Conservation (phyloP, 805 yeast genomes). For the Lachancea quebecensis region DNA sequence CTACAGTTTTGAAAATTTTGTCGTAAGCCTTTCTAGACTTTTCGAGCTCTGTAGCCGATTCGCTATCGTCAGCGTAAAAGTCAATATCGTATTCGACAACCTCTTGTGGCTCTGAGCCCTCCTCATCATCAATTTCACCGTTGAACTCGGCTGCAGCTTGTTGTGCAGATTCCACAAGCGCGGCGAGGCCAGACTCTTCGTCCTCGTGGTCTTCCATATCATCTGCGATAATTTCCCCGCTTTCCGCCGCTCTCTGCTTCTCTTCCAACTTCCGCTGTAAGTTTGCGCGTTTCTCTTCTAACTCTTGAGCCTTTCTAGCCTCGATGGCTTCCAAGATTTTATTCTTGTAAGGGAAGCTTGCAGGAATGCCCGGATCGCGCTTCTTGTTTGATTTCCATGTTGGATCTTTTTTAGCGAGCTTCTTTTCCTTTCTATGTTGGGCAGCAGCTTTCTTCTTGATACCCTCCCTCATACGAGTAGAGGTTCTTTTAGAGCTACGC, state of each 20-base stretch:
- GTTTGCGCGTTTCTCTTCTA: slow-evolving; percentile 46
- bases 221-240: slow-evolving; percentile 35
- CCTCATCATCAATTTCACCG: slow-evolving; percentile 38
- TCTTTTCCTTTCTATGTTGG: slow-evolving; percentile 77
- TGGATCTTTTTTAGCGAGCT: slow-evolving; percentile 75
- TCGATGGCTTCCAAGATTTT: slow-evolving; percentile 69
- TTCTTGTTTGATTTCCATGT: slow-evolving; percentile 85
- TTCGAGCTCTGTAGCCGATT: slow-evolving; percentile 42
- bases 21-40: slow-evolving; percentile 87
- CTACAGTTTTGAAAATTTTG: slow-evolving; percentile 87
- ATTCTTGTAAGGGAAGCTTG: slow-evolving; percentile 91
- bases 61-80: slow-evolving; percentile 38
- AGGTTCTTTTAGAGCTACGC: slow-evolving; percentile 77
- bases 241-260: slow-evolving; percentile 32
- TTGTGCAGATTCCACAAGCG: slow-evolving; percentile 85
- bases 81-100: slow-evolving; percentile 44
- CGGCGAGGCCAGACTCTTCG: slow-evolving; percentile 59
- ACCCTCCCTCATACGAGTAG: slow-evolving; percentile 94
- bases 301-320: slow-evolving; percentile 46
- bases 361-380: slow-evolving; percentile 93
- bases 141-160: slow-evolving; percentile 72
- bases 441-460: slow-evolving; percentile 94
- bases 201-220: slow-evolving; percentile 35
- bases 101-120: slow-evolving; percentile 39
- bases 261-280: slow-evolving; percentile 43